These are phyloP conservation scores for Ilex paraguariensis DNA, from an alignment of 305 asterid species.

Conservation along the genomic window DNA sequence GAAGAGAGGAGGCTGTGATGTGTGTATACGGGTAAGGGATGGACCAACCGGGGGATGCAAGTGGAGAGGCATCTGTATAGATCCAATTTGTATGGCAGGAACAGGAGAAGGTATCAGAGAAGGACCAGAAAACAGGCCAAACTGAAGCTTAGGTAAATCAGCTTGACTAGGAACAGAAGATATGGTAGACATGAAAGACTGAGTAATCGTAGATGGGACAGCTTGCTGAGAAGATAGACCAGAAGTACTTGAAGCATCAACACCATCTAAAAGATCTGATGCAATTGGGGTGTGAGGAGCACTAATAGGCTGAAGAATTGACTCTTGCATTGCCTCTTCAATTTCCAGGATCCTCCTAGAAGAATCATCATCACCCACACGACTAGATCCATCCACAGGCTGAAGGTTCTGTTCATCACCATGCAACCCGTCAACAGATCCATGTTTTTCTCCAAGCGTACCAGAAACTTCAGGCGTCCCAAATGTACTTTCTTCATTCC, in stretches of 20 bases:
- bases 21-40: conserved; percentile 58
- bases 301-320: conserved; percentile 33
- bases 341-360: conserved; percentile 35
- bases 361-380: conserved; percentile 30
- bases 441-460: background rate
- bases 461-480: conserved; percentile 43
- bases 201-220: conserved; percentile 36
- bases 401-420: conserved; percentile 15
- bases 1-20: conserved; percentile 74
- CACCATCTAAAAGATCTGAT: conserved; percentile 30
- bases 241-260: conserved; percentile 30
- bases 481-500: conserved; percentile 42
- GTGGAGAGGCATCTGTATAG: conserved; percentile 98
- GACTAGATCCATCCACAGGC: conserved; percentile 33
- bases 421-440: too few species aligned
- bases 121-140: conserved; percentile 97
- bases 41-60: conserved; percentile 70
- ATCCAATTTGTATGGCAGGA: conserved; percentile 97
- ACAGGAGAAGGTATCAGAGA: conserved; percentile 91
- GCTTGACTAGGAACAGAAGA: conserved; percentile 44
- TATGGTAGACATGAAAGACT: conserved; percentile 29
- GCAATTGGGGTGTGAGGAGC: conserved; percentile 29
- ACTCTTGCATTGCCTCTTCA: conserved; percentile 30
- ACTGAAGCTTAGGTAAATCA: conserved; percentile 81
- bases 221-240: conserved; percentile 31